Evolutionary conservation across 1,139 yeast genomes (phyloP), one percentile per base, ranked within the genome.

Genomic region (Yueomyces sp.): DNA sequence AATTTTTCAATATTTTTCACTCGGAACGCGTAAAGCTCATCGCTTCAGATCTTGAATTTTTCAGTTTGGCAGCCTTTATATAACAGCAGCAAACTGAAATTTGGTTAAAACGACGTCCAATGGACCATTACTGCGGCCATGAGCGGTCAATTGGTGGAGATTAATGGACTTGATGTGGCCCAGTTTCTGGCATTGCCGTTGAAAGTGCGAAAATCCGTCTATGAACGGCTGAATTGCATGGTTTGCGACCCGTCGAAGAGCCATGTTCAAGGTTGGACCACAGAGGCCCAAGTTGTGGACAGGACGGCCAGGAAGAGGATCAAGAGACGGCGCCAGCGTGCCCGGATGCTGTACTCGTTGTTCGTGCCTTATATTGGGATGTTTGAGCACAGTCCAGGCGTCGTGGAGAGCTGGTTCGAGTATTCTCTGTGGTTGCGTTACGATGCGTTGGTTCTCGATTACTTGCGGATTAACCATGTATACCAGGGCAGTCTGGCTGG

Each of bases 391-490:
- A 41, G 50, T 11, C 54, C 54, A 1, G 42, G 44, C 5, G 42
- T 57, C 28, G 43, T 57, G 3, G 46, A 43, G 9, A 36, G 42
- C 11, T 60, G 63, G 63, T 39, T 56, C 2, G 48, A 46, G 6
- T 54, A 49, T 40, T 44, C 55, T 3, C 40, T 48, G 4, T 55
- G 60, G 56, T 39, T 59, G 26, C 42, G 59, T 19, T 58, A 56
- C 42, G 64, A 60, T 43, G 42, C 54, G 11, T 46, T 60, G 19
- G 48, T 55, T 7, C 41, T 56, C 35, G 64, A 60, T 45, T 52
- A 53, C 39, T 38, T 60, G 29, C 41, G 60, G 32, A 12, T 59
- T 8, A 56, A 56, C 41, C 56, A 54, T 37, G 40, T 45, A 6
- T 53, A 51, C 42, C 55, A 48, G 12, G 59, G 59, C 1, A 33